Evolutionary conservation across 2,329 filamentous ascomycete genomes (phyloP).

Genomic region (Penicillium sp.): DNA sequence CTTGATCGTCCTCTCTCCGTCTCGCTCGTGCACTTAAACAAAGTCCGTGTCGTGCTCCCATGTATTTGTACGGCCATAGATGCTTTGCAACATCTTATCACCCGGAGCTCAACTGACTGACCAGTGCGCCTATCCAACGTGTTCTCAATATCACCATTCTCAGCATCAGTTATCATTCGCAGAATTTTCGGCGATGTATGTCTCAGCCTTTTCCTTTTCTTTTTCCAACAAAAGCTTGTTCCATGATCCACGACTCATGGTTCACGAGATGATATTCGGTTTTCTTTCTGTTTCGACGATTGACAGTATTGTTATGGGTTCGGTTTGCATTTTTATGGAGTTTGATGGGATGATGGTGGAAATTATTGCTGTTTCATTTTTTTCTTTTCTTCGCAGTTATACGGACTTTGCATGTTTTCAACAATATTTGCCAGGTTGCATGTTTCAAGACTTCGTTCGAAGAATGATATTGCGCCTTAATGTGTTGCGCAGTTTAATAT

Average conservation of each 20-base stretch:
- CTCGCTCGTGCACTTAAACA: constrained; percentile 33
- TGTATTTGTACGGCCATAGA: background rate
- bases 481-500: constrained; percentile 14
- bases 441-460: constrained; percentile 18
- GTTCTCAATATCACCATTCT: constrained; percentile 2
- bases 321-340: constrained; percentile 5
- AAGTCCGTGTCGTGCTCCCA: background rate
- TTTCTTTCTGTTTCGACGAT: constrained; percentile 18
- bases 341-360: background rate
- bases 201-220: constrained; percentile 7
- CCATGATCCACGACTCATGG: constrained; percentile 7
- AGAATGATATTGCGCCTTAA: constrained; percentile 1
- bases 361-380: background rate
- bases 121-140: background rate
- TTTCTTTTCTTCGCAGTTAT: constrained; percentile 9
- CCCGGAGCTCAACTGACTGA: background rate
- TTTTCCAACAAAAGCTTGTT: background rate
- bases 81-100: background rate
- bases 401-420: constrained; percentile 10
- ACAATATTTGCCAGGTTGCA: constrained; percentile 27
- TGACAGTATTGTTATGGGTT: constrained; percentile 12
- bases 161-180: constrained; percentile 16
- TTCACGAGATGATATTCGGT: constrained; percentile 8
- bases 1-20: constrained; percentile 38
- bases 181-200: constrained; percentile 23